Evolutionary conservation across 345 rosid species (phyloP), one percentile per base, ranked within the genome.

Genomic region (Tarenaya hassleriana): DNA sequence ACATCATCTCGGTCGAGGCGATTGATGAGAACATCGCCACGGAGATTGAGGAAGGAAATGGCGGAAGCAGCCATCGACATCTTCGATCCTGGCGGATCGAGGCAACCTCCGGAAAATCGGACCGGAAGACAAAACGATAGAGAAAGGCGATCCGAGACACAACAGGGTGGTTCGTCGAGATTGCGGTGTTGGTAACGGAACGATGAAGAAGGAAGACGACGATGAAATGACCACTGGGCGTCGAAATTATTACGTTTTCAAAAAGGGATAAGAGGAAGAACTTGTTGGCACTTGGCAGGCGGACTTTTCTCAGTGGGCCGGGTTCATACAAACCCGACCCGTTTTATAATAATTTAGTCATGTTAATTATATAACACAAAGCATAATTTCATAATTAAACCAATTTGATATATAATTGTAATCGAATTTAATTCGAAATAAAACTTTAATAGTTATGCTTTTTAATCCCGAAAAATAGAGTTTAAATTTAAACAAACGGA

Each of bases 11-110:
- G 89, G 67, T 88, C 88, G 48, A 86, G 88, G 63, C 97, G 95
- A 63, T 94, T 94, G 73, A 94, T 94, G 70, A 94, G 97, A 55
- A 94, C 89, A 70, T 94, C 97, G 58, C 99, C 97, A 27, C 97
- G 94, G 69, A 94, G 95, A 72, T 94, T 94, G 37, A 94, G 70
- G 77, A 94, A 94, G 79, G 86, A 94, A 76, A 88, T 69, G 54
- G 97, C 97, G 27, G 99, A 94, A 72, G 99, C 97, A 72, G 97
- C 83, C 81, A 88, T 94, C 75, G 97, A 97, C 99, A 94, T 94
- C 74, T 72, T 73, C 72, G 77, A 75, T 77, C 77, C 63, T 7
- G 64, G 51, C 12, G 55, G 66, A 48, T 52, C 52, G 56, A 7
- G 4, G 16, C 21, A 2, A 51, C 1, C 33, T 9, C 34, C 7